Conservation (phyloP, 1,139 yeast genomes). For the Candida neerlandica region DNA sequence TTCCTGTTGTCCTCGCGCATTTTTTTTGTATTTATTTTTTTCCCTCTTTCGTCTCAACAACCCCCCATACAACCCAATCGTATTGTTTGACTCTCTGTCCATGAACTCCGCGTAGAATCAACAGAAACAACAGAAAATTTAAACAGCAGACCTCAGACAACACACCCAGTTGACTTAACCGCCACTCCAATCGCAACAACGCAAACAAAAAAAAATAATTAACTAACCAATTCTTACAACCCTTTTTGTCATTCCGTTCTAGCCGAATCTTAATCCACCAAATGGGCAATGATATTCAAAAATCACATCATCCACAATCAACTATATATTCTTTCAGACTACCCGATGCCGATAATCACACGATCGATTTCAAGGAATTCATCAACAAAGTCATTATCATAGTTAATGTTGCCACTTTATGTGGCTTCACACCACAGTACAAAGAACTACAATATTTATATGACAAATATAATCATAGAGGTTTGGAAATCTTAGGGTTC, state of each 20-base stretch:
- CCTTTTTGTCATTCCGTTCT: not conserved
- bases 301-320: not conserved
- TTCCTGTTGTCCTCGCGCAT: not conserved
- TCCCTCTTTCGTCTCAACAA: no score
- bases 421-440: conserved; percentile 50
- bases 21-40: not conserved
- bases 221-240: no score
- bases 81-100: no score
- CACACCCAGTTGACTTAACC: no score
- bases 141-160: no score
- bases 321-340: conserved; percentile 14
- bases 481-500: conserved; percentile 41
- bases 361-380: conserved; percentile 23
- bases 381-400: conserved; percentile 38
- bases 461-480: conserved; percentile 31
- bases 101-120: no score
- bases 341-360: conserved; percentile 18
- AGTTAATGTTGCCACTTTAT: conserved; percentile 49
- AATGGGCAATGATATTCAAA: not conserved
- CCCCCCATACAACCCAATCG: no score
- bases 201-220: no score
- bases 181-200: no score
- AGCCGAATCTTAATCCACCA: no score
- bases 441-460: conserved; percentile 36
- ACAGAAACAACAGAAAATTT: no score